These are phyloP conservation scores for Rhodomyrtus tomentosa DNA, from an alignment of 345 rosid genomes.

Conservation along the genomic window DNA sequence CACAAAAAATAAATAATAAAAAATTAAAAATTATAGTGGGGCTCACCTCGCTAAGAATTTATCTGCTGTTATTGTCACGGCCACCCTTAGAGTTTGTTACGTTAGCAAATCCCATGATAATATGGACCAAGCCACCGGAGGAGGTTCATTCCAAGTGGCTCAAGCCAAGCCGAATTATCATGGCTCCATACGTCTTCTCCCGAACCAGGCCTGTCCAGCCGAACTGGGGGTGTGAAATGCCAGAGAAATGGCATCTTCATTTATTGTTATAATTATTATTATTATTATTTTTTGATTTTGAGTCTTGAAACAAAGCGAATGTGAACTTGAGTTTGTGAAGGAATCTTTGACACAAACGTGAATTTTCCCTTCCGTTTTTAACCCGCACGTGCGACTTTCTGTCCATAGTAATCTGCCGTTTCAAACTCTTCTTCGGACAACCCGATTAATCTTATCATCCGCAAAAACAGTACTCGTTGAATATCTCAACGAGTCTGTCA, in stretches of 20 bases:
- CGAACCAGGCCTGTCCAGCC: no score
- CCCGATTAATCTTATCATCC: accelerated
- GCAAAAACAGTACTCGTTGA: background rate
- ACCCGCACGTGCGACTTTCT: background rate
- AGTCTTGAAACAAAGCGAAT: background rate
- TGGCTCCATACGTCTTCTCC: background rate
- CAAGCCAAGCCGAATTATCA: background rate
- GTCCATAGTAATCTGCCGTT: accelerated
- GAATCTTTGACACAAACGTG: background rate
- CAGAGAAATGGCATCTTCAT: background rate
- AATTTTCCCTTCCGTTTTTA: background rate
- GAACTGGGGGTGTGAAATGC: background rate
- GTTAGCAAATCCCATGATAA: no score
- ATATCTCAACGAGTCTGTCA: background rate
- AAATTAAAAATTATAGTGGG: no score
- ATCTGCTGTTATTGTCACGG: no score
- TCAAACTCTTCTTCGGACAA: background rate
- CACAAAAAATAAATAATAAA: no score
- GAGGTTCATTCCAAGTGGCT: background rate
- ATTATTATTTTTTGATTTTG: background rate
- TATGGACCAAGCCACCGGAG: background rate
- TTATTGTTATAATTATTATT: no score
- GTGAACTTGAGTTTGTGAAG: background rate
- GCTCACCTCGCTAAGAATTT: no score
- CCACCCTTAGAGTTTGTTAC: accelerated